Percentiles rank a stretch among this genome's conserved stretches.
Conservation (phyloP, 495 filamentous ascomycete species). For the Cercophora samala region DNA sequence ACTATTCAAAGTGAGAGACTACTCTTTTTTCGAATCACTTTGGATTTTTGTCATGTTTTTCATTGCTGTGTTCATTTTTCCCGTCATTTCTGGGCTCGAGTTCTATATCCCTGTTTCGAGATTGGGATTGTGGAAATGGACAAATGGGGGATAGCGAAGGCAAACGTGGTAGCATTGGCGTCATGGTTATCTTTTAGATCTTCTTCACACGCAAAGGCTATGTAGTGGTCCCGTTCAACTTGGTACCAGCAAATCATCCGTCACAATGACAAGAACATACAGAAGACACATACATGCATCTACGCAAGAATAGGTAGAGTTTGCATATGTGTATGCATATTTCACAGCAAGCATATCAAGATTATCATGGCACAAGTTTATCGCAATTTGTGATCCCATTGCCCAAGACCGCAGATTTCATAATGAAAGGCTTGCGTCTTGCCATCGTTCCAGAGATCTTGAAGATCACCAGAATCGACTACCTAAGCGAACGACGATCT, state of each 20-base stretch:
- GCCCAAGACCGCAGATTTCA: conserved; percentile 23
- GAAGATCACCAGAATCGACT: background rate
- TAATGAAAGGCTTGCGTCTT: conserved; percentile 29
- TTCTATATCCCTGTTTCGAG: background rate
- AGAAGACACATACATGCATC: background rate
- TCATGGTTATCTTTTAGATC: background rate
- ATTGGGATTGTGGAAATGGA: background rate
- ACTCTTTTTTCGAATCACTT: background rate
- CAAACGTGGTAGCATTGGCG: background rate
- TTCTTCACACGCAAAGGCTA: background rate
- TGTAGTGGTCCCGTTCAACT: background rate
- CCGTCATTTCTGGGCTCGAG: background rate
- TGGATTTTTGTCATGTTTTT: background rate
- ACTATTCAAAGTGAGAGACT: too few species aligned
- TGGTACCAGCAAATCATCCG: background rate
- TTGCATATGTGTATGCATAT: background rate
- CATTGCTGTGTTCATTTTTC: background rate
- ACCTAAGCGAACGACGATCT: conserved; percentile 22
- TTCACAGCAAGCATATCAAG: background rate
- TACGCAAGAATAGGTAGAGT: too few species aligned
- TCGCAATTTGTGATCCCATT: conserved; percentile 25
- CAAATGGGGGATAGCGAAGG: background rate
- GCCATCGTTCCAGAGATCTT: conserved; percentile 17
- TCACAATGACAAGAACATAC: background rate
- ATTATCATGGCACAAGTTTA: background rate